phyloP scores from a whole-genome alignment of 805 yeast species.

The Lipomyces starkeyi region DNA sequence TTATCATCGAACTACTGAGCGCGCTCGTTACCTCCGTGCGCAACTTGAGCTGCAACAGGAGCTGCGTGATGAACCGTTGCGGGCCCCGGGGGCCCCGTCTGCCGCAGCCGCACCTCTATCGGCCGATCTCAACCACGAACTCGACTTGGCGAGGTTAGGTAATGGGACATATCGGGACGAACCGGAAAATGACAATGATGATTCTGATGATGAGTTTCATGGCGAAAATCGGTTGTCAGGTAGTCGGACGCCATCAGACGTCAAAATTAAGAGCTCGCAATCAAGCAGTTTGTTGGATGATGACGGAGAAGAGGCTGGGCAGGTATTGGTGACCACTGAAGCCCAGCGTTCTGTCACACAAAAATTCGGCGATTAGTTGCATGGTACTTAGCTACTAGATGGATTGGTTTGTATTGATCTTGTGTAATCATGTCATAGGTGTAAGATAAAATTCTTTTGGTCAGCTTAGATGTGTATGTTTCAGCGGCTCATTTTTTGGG shows the following conservation, averaged over 20 bases:
- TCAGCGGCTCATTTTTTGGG: neutral
- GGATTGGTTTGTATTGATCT: neutral
- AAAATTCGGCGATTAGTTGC: neutral
- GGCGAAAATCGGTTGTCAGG: neutral
- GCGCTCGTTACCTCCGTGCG: constrained; percentile 22
- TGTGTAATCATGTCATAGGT: neutral
- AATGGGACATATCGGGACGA: neutral
- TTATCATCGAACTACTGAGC: constrained; percentile 31
- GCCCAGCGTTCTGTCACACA: neutral
- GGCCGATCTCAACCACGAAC: neutral
- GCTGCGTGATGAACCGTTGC: constrained; percentile 21
- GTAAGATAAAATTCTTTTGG: neutral
- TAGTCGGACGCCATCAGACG: neutral
- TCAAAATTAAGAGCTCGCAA: neutral
- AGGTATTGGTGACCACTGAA: neutral
- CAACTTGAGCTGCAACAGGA: constrained; percentile 19
- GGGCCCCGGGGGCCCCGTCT: constrained; percentile 14
- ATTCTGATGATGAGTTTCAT: constrained; percentile 13
- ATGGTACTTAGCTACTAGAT: neutral
- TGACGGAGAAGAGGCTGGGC: neutral
- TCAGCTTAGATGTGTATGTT: neutral
- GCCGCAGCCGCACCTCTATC: neutral
- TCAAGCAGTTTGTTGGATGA: neutral
- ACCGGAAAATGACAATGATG: constrained; percentile 10
- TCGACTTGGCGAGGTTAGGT: neutral